A percentile compares a stretch with the other conserved stretches of the same genome.
phyloP scores from a whole-genome alignment of 495 filamentous ascomycete species.

The Neurospora sp. region DNA sequence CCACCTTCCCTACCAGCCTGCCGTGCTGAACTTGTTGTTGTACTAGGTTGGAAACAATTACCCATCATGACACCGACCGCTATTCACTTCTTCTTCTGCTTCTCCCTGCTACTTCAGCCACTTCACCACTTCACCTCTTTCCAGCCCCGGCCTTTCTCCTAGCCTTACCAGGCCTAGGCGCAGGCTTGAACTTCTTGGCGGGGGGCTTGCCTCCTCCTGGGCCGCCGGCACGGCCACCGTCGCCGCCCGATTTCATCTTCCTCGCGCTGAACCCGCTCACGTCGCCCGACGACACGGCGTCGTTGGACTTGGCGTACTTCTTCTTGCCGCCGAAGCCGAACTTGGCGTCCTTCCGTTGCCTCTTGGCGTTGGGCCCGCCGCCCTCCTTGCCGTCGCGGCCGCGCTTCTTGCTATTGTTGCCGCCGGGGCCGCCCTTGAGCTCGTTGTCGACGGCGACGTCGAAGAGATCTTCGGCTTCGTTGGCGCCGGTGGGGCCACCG shows the following conservation, averaged over 20 bases:
- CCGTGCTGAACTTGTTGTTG: background rate
- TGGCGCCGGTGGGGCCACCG: conserved; percentile 47
- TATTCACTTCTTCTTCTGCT: background rate
- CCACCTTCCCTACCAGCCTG: background rate
- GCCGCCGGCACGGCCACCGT: conserved; percentile 4
- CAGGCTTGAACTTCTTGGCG: conserved; percentile 5
- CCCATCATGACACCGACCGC: background rate
- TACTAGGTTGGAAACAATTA: background rate
- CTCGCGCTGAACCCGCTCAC: conserved; percentile 64
- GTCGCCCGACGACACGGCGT: conserved; percentile 70
- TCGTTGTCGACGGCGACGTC: conserved; percentile 86
- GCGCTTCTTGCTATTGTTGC: conserved; percentile 25
- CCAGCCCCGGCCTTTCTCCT: conserved; percentile 23
- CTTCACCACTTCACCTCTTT: background rate
- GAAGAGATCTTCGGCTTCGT: conserved; percentile 87
- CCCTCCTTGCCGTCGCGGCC: conserved; percentile 24
- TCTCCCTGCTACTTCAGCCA: background rate
- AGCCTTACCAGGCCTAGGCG: conserved; percentile 26
- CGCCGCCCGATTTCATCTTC: conserved; percentile 61
- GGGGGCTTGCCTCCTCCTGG: conserved; percentile 10
- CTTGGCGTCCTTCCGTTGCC: conserved; percentile 85
- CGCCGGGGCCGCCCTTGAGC: conserved; percentile 35
- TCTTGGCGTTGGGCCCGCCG: conserved; percentile 51
- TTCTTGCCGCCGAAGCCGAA: conserved; percentile 96
- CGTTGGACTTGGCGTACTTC: conserved; percentile 74